Base-by-base conservation (phyloP, 2,329 filamentous ascomycete species). In the Aphanoascus verrucosus region DNA sequence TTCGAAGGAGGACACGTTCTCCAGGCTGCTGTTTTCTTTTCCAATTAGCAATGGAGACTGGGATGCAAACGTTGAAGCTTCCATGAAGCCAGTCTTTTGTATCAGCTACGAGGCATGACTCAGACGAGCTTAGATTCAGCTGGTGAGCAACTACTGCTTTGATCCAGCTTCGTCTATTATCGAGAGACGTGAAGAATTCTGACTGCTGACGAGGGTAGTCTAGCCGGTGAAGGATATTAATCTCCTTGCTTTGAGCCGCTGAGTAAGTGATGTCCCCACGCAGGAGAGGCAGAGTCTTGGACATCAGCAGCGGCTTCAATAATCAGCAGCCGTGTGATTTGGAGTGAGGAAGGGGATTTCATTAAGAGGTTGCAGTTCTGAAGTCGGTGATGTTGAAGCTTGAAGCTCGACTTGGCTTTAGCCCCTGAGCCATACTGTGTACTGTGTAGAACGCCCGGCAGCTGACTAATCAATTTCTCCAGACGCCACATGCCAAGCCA, bases 61-160 rank as follows among this genome's bases (percentile, higher is more conserved):
- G 54, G 23, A 70, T 58, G 52, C 65, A 70, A 47, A 68, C 59
- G 55, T 71, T 72, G 56, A 67, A 71, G 54, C 61, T 64, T 7
- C 68, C 68, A 42, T 59, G 53, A 35, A 63, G 58, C 68, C 54
- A 56, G 46, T 28, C 46, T 12, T 55, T 37, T 7, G 12, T 28
- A 11, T 51, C 53, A 19, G 49, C 56, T 8, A 57, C 34, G 17
- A 35, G 31, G 44, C 55, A 59, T n/a, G 11, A 34, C 31, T 35
- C 8, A 4, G 52, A 41, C 35, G 15, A 38, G 43, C 8, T 55
- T 1, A 59, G 15, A n/a, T 46, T 44, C 5, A 59, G 54, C 44
- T 58, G 51, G 28, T 51, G 49, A 19, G 57, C 55, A 50, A 54
- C 44, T 17, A 56, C 37, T 28, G 59, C 51, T 19, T 56, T 44